A percentile compares a stretch with the other conserved stretches of the same genome.
These are phyloP conservation scores for Herpotrichia juniperi DNA, from an alignment of 2,329 filamentous ascomycete genomes.

Conservation along the genomic window DNA sequence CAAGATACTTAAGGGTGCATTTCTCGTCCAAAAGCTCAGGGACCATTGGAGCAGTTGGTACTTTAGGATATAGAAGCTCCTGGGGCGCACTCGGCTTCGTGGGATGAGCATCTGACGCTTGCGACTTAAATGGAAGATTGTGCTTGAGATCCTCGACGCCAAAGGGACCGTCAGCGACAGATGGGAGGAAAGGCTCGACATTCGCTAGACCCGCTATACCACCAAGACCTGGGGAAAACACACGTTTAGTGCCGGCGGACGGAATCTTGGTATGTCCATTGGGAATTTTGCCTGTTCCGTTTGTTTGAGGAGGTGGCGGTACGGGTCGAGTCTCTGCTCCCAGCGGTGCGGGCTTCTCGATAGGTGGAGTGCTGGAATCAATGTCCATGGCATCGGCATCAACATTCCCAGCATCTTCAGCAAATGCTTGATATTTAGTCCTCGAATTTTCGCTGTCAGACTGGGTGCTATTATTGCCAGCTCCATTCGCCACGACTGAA, in stretches of 20 bases:
- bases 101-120: constrained; percentile 53
- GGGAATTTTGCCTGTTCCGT: constrained; percentile 10
- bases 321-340: constrained; percentile 6
- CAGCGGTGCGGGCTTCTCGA: constrained; percentile 15
- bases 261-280: constrained; percentile 24
- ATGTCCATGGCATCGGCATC: constrained; percentile 56
- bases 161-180: constrained; percentile 55
- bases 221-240: constrained; percentile 34
- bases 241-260: constrained; percentile 19
- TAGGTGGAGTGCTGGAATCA: constrained; percentile 43
- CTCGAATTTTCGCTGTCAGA: constrained; percentile 28
- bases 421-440: constrained; percentile 38
- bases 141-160: constrained; percentile 60
- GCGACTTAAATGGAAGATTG: constrained; percentile 65
- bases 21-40: constrained; percentile 53
- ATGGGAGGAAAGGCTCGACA: constrained; percentile 55
- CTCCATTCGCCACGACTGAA: constrained; percentile 37
- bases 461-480: constrained; percentile 36
- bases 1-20: constrained; percentile 59
- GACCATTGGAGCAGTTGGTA: constrained; percentile 56
- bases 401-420: constrained; percentile 30
- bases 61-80: constrained; percentile 56
- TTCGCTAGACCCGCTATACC: constrained; percentile 59
- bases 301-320: not conserved
- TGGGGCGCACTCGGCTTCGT: constrained; percentile 46